These are phyloP conservation scores for Monosporascus ibericus DNA, from an alignment of 2,329 filamentous ascomycete species.

Conservation along the genomic window DNA sequence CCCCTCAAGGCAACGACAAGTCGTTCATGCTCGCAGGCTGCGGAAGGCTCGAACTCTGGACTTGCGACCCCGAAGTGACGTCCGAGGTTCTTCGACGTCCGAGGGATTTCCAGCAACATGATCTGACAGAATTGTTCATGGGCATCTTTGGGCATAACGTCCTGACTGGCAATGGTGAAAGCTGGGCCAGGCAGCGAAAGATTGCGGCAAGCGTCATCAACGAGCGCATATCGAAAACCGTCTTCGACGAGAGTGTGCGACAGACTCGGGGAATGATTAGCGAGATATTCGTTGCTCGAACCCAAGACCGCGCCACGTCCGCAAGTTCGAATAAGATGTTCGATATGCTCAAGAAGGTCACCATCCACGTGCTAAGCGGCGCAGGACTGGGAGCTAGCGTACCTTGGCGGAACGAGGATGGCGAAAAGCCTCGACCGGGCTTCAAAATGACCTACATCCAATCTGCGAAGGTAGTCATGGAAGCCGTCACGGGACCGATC, in stretches of 20 bases:
- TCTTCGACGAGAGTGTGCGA: slow-evolving; percentile 21
- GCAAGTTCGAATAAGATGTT: slow-evolving; percentile 10
- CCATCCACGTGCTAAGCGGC: slow-evolving; percentile 25
- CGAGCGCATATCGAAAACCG: slow-evolving; percentile 24
- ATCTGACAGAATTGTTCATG: too few relatives aligned
- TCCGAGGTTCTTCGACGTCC: not conserved
- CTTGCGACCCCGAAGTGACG: not conserved
- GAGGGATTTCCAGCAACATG: too few relatives aligned
- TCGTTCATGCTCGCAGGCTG: not conserved
- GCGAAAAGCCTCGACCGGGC: slow-evolving; percentile 16
- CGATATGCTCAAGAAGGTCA: slow-evolving; percentile 26
- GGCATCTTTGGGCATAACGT: too few relatives aligned
- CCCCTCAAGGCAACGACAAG: not conserved
- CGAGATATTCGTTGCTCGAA: slow-evolving; percentile 12
- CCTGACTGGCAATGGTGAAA: too few relatives aligned
- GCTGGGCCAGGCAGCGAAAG: slow-evolving; percentile 24
- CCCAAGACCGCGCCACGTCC: too few relatives aligned
- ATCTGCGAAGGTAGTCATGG: not conserved
- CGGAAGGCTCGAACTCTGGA: not conserved
- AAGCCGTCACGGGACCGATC: too few relatives aligned
- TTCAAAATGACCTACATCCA: slow-evolving; percentile 25
- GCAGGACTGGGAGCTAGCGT: slow-evolving; percentile 21
- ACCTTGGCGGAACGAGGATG: slow-evolving; percentile 16
- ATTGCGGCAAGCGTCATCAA: slow-evolving; percentile 24
- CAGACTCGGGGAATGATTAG: slow-evolving; percentile 20